Evolutionary conservation across 768 basidiomycete species (phyloP), one percentile per base, ranked within the genome.

Genomic region (Tricholoma hemisulphureum): DNA sequence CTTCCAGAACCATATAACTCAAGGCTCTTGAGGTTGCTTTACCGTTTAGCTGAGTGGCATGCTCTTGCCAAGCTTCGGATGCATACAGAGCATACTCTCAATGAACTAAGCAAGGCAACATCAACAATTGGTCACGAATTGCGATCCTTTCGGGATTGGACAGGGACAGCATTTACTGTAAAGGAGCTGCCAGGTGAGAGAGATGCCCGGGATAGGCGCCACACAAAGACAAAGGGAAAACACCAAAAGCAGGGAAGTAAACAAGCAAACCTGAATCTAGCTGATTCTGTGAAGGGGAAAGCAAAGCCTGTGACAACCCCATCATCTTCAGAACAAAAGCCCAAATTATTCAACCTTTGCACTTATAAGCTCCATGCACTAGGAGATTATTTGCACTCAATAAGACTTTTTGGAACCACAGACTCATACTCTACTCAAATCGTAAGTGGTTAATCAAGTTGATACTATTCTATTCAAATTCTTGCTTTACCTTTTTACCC

Each of bases 21-120:
- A 4, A 53, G 55, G 1, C 51, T 72, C 0, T 58, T 65, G 0
- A 58, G 60, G 2, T 55, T 74, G 0, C 37, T 74, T 0, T 73
- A 65, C 53, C n/a, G 32, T 1, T 51, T 66, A 8, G 63, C 58
- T 4, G 55, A 66, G 24, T 75, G 69, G 69, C 73, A 75, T 53
- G 61, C 61, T 0, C 56, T 68, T 4, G 65, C 63, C 0, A 75
- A 75, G 50, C 59, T 74, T 5, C 62, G 64, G 1, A 57, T 71
- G 56, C 73, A 73, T 46, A 67, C 67, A 0, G 63, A 71, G 14
- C 23, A 56, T 0, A 64, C 67, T 8, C 55, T 73, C 3, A 21
- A 49, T 0, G 9, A 61, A 31, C 58, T 74, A 1, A 60, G 65
- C 3, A 8, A 24, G 0, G 43, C 41, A 0, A 73, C 72, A 6